Evolutionary conservation across 495 filamentous ascomycete genomes (phyloP), one percentile per base, ranked within the genome.

Genomic region (Bombardia bombarda): DNA sequence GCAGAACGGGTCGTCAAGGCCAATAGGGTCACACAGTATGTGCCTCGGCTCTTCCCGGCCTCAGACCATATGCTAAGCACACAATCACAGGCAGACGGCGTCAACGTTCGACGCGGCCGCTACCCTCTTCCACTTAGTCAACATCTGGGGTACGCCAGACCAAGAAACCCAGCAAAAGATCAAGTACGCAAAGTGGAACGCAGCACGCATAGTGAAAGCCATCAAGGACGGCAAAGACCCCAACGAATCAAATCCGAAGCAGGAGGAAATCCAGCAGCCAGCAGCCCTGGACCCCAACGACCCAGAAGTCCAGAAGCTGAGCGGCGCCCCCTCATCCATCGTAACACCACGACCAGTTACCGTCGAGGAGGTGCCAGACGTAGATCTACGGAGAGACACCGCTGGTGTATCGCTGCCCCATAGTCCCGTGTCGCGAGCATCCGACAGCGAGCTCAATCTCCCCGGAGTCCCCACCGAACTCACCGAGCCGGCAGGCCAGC

Each of bases 151-250:
- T 0, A 57, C 77, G 3, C 66, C 78, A 21, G 86, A 95, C 38
- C 57, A 72, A 12, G 92, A 98, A 55, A 79, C 83, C 37, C 76
- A 79, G 32, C 79, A 86, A 19, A 95, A 94, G 67, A 86, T 89
- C 61, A 95, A 90, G 59, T 99, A 84, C 61, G 87, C 90, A 30
- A 97, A 97, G 62, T 97, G 85, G 73, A 94, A 99, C 60, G 88
- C 92, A 12, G 61, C 90, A 10, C 79, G 93, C 32, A 97, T 99
- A 57, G 71, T 78, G 2, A 94, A 90, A 66, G 93, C 90, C 2
- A 75, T 94, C 49, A 90, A 86, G 61, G 85, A 87, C 14, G 90
- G 90, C 33, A 84, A 87, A 46, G 90, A 99, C 58, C 90, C 92
- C 4, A 99, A 99, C 58, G 78, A 79, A 35, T 82, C 86, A 12